A percentile compares a stretch with the other conserved stretches of the same genome.
These are phyloP conservation scores for Lupinus albus DNA, from an alignment of 306 rosid genomes.

Conservation along the genomic window DNA sequence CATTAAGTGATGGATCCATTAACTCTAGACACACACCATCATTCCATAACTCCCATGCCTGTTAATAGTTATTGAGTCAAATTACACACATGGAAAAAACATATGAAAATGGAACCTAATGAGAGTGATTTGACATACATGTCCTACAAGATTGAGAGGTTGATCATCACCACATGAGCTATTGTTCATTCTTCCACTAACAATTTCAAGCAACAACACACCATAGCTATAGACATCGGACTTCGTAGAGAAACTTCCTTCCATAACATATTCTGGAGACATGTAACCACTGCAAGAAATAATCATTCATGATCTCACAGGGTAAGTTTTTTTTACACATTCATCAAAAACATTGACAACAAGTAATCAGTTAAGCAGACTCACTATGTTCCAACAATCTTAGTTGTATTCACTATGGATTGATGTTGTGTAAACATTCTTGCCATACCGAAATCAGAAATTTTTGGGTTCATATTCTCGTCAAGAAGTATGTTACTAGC, in stretches of 20 bases:
- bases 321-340: background rate
- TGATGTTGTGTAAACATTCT: background rate
- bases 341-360: background rate
- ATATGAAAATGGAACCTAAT: too few relatives aligned
- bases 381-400: constrained; percentile 20
- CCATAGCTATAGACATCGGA: constrained; percentile 2
- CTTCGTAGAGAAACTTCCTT: constrained; percentile 2
- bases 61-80: background rate
- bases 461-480: constrained; percentile 32
- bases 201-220: background rate
- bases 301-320: background rate
- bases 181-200: constrained; percentile 21
- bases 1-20: background rate
- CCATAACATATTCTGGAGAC: constrained; percentile 29
- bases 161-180: background rate
- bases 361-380: background rate
- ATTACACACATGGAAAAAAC: background rate
- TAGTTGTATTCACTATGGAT: background rate
- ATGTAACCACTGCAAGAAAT: background rate
- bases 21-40: background rate
- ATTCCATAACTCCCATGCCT: background rate
- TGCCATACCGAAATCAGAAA: constrained; percentile 24
- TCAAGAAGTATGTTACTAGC: constrained; percentile 36
- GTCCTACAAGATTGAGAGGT: constrained; percentile 16
- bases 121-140: constrained; percentile 1